These are phyloP conservation scores for Arabidopsis lyrata DNA, from an alignment of 441 rosid species.

Conservation along the genomic window DNA sequence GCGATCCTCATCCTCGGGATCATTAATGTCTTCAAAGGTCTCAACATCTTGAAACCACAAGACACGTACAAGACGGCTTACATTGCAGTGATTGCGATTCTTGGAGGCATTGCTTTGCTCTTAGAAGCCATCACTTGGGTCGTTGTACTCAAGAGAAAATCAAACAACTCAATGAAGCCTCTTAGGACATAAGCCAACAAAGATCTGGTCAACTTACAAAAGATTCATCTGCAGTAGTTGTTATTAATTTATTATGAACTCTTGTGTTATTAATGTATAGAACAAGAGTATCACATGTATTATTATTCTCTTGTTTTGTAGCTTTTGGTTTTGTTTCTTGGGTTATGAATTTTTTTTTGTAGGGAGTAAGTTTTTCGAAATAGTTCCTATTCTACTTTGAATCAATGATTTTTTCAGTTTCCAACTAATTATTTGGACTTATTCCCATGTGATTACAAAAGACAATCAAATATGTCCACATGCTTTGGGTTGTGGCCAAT, in stretches of 20 bases:
- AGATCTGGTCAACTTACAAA: neutral
- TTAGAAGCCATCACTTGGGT: slow-evolving; percentile 68
- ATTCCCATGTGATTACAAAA: slow-evolving; percentile 12
- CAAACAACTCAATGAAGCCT: slow-evolving; percentile 59
- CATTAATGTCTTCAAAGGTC: slow-evolving; percentile 65
- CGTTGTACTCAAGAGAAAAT: slow-evolving; percentile 58
- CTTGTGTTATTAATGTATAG: slow-evolving; percentile 9
- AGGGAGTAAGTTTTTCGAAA: neutral
- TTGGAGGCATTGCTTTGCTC: slow-evolving; percentile 60
- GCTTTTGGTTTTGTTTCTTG: neutral
- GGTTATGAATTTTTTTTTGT: neutral
- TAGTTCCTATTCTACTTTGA: neutral
- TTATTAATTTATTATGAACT: neutral
- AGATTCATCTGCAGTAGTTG: slow-evolving; percentile 5
- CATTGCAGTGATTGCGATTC: slow-evolving; percentile 44
- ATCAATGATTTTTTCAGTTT: neutral
- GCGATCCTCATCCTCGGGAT: slow-evolving; percentile 55
- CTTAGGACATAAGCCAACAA: slow-evolving; percentile 2
- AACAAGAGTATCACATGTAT: slow-evolving; percentile 5
- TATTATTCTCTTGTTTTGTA: slow-evolving; percentile 14
- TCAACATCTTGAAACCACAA: slow-evolving; percentile 56
- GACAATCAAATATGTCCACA: slow-evolving; percentile 11
- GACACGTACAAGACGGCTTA: slow-evolving; percentile 57
- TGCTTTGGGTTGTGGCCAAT: neutral
- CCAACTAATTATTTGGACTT: neutral